Evolutionary conservation across 1,284 basidiomycete species (phyloP).

Genomic region (Puccinia horiana): DNA sequence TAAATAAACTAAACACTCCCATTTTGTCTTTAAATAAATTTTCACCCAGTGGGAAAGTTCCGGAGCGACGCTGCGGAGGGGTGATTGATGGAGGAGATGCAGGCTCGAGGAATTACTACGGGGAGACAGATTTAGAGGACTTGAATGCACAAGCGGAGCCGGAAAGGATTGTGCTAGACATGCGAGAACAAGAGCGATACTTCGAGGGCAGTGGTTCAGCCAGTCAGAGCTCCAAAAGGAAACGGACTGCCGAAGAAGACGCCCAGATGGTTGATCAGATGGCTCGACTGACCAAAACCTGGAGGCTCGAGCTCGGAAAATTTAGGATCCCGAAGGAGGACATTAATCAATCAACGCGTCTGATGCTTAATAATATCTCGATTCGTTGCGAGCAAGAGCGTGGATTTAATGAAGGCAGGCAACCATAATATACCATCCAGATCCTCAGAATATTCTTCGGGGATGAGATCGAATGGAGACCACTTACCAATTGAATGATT

Average conservation of each 20-base stretch:
- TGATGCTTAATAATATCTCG: slow-evolving; percentile 75
- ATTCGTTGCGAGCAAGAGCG: slow-evolving; percentile 68
- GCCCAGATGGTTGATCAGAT: neutral
- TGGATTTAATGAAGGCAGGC: slow-evolving; percentile 52
- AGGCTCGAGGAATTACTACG: slow-evolving; percentile 42
- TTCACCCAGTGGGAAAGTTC: slow-evolving; percentile 34
- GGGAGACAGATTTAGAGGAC: slow-evolving; percentile 34
- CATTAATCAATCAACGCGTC: slow-evolving; percentile 68
- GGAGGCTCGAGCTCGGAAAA: slow-evolving; percentile 34
- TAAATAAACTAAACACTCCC: neutral
- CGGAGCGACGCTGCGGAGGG: slow-evolving; percentile 12
- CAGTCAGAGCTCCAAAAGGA: slow-evolving; percentile 16
- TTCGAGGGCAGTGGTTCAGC: slow-evolving; percentile 25
- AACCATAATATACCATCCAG: too few relatives aligned
- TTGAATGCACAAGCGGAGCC: slow-evolving; percentile 11
- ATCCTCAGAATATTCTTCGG: neutral
- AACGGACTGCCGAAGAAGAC: slow-evolving; percentile 31
- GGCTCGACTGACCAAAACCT: slow-evolving; percentile 9
- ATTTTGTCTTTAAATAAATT: neutral
- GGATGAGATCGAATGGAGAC: neutral
- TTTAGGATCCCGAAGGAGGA: slow-evolving; percentile 57
- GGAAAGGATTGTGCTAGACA: slow-evolving; percentile 38
- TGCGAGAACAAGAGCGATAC: slow-evolving; percentile 42
- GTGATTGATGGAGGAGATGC: slow-evolving; percentile 48
- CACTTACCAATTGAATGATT: neutral